Base-by-base conservation (phyloP, 352 stramenopile genomes). In the Globisporangium canariense region DNA sequence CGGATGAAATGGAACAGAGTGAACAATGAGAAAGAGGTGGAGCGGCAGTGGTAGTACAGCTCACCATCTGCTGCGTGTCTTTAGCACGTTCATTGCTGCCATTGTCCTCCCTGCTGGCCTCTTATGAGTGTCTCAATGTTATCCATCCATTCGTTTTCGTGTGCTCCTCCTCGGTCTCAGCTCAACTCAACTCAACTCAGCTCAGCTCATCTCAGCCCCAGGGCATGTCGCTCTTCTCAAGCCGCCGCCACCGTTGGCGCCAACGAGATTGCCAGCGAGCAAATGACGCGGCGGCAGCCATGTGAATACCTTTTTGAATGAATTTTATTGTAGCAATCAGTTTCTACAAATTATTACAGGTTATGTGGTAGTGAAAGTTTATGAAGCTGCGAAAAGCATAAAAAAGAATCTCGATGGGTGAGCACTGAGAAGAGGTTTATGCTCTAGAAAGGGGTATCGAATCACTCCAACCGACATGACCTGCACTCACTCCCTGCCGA, bases 401-500 rank as follows among this genome's bases (percentile, higher is more conserved):
- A 28, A 28, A 28, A 28, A 28, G 25, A 57, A 57, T 41, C 28
- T 41, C 28, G 4, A 25, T 18, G 14, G 50, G 2, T 38, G 54
- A 60, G 51, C 13, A 13, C 32, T n/a, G 13, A 62, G 25, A 28
- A 62, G 40, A 53, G 56, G 56, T n/a, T 50, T 62, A 62, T 52
- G 3, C 13, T 2, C 18, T 14, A 53, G 1, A 13, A 43, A 25
- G 53, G 56, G 56, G 32, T 13, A 5, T 38, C 25, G 25, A 41
- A 41, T 6, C 25, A 13, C 1, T 38, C 25, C 3, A 41, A 41
- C 22, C 25, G 49, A 55, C 30, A 55, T 32, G 54, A 60, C 36
- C 54, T 51, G 54, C 54, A 60, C 22, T 60, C 54, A 50, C 36
- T 25, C 36, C 36, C 36, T 55, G 13, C 47, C 47, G 30, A 11